Base-by-base conservation (phyloP, 2,329 filamentous ascomycete species). In the Hypoxylon sp. region DNA sequence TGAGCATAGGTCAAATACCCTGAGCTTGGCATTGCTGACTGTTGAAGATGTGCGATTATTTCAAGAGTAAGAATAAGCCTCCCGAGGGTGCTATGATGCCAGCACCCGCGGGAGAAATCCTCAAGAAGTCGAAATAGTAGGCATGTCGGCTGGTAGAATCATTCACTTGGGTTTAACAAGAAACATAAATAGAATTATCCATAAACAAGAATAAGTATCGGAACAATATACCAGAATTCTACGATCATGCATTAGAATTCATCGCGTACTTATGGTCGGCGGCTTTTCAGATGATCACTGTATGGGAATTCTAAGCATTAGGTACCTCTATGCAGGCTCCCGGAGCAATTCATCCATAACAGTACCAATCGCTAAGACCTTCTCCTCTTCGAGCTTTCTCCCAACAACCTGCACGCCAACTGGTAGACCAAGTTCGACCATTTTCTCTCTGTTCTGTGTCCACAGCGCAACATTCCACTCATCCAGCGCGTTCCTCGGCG, bases 41-140 rank as follows among this genome's bases (percentile, higher is more conserved):
- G 13, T 42, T 87, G 72, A 85, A 92, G 76, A 92, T 94, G 81
- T 88, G 84, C 31, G 90, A 93, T 75, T 88, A 92, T 40, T 94
- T 93, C 78, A 93, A 92, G 82, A 85, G 82, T 64, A 90, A 86
- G 78, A 91, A 90, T 66, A 79, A 79, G 2, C 84, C 88, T 0
- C 84, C 88, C 0, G 78, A 82, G 58, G 90, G 88, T 0, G 90
- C 90, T 0, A 75, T 90, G 73, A 84, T 91, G 85, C 90, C 90
- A 0, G 87, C 88, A 6, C 79, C 82, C 4, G 75, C 80, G 0
- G 87, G 86, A 1, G 85, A 85, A 49, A 86, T 90, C 22, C 73
- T 89, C 62, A 83, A 84, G 73, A 80, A 64, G 40, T 42, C 46
- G 14, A 65, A 62, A 17, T 54, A 64, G 37, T 62, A 66, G 57